Base-by-base conservation (phyloP, 331 rosid species). In the Rosa hybrid region DNA sequence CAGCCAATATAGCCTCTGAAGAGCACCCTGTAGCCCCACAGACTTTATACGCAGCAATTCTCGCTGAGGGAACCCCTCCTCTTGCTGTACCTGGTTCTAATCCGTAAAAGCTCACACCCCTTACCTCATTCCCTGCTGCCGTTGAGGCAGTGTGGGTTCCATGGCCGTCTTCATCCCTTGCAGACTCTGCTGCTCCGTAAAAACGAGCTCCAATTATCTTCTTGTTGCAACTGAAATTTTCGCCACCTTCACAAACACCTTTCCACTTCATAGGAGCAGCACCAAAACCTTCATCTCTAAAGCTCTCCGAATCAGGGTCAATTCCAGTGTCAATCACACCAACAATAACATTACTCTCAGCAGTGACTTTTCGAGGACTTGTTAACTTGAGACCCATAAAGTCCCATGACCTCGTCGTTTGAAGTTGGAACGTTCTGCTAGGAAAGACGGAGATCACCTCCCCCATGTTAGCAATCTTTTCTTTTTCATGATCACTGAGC, bases 111-210 rank as follows among this genome's bases (percentile, higher is more conserved):
- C 73, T 71, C 0, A 14, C 77, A 41, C 10, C 46, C 51, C 4
- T 46, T 45, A 71, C 41, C 2, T 16, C n/a, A 14, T 45, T 79
- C 71, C 82, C 53, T n/a, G 63, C 77, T 7, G 77, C 71, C 0
- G 60, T 79, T 11, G 77, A 79, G 38, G 82, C 82, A 38, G 46
- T 68, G 62, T 78, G 77, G 25, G 68, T 78, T 39, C 82, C 82
- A 56, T 78, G 71, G 57, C 82, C 82, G 11, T 10, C 7, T 38
- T 8, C 23, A 48, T 77, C 80, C 71, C 73, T 77, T 45, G 80
- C 80, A 62, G 73, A 77, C 38, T 56, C 54, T 5, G 18, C 1
- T 60, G 57, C 2, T 5, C 2, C 2, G 56, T 63, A 77, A 34
- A 60, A 77, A 27, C 73, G 50, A 54, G 68, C 78, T 7, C 65